Conservation (phyloP, 1,284 basidiomycete species). For the Hortiboletus rubellus region DNA sequence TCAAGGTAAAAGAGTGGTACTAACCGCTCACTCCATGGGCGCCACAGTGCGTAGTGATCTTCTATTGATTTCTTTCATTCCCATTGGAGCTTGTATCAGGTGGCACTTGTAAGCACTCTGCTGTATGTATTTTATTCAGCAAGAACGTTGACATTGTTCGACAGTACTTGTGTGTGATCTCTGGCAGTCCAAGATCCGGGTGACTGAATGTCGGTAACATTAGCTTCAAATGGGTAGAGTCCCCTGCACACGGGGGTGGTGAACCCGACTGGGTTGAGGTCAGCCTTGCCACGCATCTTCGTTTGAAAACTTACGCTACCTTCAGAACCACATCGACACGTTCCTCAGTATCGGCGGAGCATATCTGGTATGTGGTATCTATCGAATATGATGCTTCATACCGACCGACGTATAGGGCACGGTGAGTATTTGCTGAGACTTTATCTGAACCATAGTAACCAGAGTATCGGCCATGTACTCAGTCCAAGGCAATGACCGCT, state of each 20-base stretch:
- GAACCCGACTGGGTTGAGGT: constrained; percentile 93
- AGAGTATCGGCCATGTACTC: background rate
- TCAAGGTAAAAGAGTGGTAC: constrained; percentile 80
- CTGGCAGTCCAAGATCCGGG: background rate
- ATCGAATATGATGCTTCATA: background rate
- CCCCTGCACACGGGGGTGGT: constrained; percentile 79
- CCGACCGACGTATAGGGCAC: constrained; percentile 53
- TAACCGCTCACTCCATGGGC: constrained; percentile 91
- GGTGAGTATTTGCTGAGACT: constrained; percentile 44
- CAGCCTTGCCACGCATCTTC: background rate
- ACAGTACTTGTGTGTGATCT: constrained; percentile 63
- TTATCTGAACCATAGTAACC: background rate
- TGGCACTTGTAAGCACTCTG: constrained; percentile 49
- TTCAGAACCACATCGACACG: constrained; percentile 71
- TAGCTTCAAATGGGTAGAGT: constrained; percentile 97
- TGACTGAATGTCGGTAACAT: constrained; percentile 5
- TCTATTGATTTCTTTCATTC: background rate
- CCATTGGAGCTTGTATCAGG: constrained; percentile 31
- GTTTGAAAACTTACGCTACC: background rate
- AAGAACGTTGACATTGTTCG: constrained; percentile 10
- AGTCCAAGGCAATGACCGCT: constrained; percentile 95
- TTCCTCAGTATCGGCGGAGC: constrained; percentile 88
- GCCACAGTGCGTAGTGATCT: constrained; percentile 56
- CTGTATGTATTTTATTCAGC: background rate
- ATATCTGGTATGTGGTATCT: constrained; percentile 59